Conservation (phyloP, 2,329 filamentous ascomycete genomes). For the Proliferodiscus dingleyae region DNA sequence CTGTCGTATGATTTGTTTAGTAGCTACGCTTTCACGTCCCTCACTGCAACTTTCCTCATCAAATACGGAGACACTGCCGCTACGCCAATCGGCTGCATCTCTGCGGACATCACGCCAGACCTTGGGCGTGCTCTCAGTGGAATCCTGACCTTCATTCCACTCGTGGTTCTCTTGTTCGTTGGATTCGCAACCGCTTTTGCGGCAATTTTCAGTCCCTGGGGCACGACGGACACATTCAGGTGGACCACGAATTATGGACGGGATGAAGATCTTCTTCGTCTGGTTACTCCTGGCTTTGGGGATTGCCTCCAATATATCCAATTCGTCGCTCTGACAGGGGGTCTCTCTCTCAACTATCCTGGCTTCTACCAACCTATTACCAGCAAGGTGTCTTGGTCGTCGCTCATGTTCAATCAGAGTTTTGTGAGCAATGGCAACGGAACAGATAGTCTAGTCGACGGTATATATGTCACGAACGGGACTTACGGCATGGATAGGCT, state of each 20-base stretch:
- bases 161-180: slow-evolving; percentile 72
- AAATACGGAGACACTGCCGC: slow-evolving; percentile 64
- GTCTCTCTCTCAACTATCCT: slow-evolving; percentile 80
- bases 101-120: slow-evolving; percentile 77
- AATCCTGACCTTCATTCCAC: slow-evolving; percentile 70
- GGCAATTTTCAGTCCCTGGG: slow-evolving; percentile 89
- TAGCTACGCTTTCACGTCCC: slow-evolving; percentile 81
- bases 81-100: slow-evolving; percentile 72
- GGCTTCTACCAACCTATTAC: slow-evolving; percentile 91
- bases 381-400: slow-evolving; percentile 83
- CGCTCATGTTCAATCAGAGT: slow-evolving; percentile 88
- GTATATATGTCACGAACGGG: slow-evolving; percentile 77
- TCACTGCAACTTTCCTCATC: slow-evolving; percentile 68
- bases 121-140: slow-evolving; percentile 65
- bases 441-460: slow-evolving; percentile 67
- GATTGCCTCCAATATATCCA: slow-evolving; percentile 97
- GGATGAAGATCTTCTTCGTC: slow-evolving; percentile 82
- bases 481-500: slow-evolving; percentile 75
- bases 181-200: slow-evolving; percentile 79
- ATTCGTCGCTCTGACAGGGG: slow-evolving; percentile 83
- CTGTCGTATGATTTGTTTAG: slow-evolving; percentile 70
- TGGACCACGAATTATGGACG: slow-evolving; percentile 98
- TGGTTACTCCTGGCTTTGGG: slow-evolving; percentile 93
- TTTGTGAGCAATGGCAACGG: slow-evolving; percentile 67
- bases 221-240: slow-evolving; percentile 80